These are phyloP conservation scores for Pichia sp. DNA, from an alignment of 1,139 yeast genomes.

Conservation along the genomic window DNA sequence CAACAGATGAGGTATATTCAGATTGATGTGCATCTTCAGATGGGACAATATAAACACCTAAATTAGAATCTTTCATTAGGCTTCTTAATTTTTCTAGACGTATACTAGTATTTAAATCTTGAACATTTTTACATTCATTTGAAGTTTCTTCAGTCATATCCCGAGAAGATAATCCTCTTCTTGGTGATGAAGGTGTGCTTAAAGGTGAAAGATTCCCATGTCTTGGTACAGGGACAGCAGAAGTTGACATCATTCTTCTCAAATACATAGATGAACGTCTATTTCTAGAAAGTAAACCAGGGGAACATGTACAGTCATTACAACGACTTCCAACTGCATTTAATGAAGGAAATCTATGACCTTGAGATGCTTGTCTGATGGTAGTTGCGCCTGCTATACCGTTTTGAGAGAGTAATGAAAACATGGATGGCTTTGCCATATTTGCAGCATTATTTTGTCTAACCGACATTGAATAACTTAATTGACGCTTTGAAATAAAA, in stretches of 20 bases:
- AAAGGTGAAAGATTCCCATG: slow-evolving; percentile 1
- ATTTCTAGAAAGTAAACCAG: slow-evolving; percentile 67
- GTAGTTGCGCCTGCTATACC: slow-evolving; percentile 32
- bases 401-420: slow-evolving; percentile 28
- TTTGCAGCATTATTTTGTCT: slow-evolving; percentile 6
- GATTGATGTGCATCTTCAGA: slow-evolving; percentile 93
- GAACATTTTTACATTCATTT: slow-evolving; percentile 6
- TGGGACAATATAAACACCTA: slow-evolving; percentile 80
- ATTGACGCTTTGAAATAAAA: too few relatives aligned
- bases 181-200: slow-evolving; percentile 18
- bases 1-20: slow-evolving; percentile 76
- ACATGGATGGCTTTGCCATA: slow-evolving; percentile 30
- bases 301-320: slow-evolving; percentile 75
- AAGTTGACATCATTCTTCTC: slow-evolving; percentile 29
- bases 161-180: neutral
- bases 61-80: slow-evolving; percentile 55
- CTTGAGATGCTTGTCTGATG: slow-evolving; percentile 22
- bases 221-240: slow-evolving; percentile 3
- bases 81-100: slow-evolving; percentile 60
- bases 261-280: slow-evolving; percentile 38
- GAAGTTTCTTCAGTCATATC: neutral
- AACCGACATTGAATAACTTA: too few relatives aligned
- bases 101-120: slow-evolving; percentile 29
- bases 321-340: slow-evolving; percentile 39
- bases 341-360: slow-evolving; percentile 13